phyloP scores from a whole-genome alignment of 805 yeast genomes.

The Pichia eremophila region DNA sequence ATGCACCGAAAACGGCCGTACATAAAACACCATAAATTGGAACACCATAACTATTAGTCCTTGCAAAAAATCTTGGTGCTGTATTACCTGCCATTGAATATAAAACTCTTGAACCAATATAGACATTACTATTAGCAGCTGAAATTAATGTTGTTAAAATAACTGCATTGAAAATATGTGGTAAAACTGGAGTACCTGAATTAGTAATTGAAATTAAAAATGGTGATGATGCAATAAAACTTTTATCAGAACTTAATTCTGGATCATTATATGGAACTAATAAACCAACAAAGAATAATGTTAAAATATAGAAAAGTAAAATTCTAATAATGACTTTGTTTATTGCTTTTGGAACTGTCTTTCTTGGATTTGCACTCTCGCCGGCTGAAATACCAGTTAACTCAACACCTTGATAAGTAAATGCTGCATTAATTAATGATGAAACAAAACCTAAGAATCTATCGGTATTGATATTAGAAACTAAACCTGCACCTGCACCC shows the following conservation, averaged over 20 bases:
- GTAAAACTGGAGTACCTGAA: constrained; percentile 57
- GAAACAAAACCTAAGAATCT: constrained; percentile 63
- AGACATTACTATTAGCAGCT: constrained; percentile 72
- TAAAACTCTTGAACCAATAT: constrained; percentile 61
- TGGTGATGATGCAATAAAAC: constrained; percentile 52
- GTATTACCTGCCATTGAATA: constrained; percentile 54
- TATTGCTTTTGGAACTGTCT: constrained; percentile 63
- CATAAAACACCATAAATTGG: constrained; percentile 48
- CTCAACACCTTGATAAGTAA: constrained; percentile 76
- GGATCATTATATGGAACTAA: constrained; percentile 63
- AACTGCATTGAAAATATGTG: constrained; percentile 65
- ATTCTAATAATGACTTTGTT: constrained; percentile 61
- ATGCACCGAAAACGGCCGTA: constrained; percentile 53
- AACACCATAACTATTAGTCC: constrained; percentile 48
- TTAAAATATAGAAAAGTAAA: constrained; percentile 52
- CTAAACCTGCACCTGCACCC: constrained; percentile 48
- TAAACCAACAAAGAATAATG: constrained; percentile 60
- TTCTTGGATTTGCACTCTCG: constrained; percentile 62
- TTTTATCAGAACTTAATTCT: constrained; percentile 27
- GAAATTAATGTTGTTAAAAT: constrained; percentile 58
- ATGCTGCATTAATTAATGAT: constrained; percentile 65
- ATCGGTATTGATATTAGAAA: constrained; percentile 39
- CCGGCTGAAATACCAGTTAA: constrained; percentile 69
- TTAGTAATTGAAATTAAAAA: constrained; percentile 63
- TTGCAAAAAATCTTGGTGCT: constrained; percentile 45